A percentile compares a stretch with the other conserved stretches of the same genome.
Evolutionary conservation across 495 filamentous ascomycete genomes (phyloP).

Genomic region (Tuber brumale): DNA sequence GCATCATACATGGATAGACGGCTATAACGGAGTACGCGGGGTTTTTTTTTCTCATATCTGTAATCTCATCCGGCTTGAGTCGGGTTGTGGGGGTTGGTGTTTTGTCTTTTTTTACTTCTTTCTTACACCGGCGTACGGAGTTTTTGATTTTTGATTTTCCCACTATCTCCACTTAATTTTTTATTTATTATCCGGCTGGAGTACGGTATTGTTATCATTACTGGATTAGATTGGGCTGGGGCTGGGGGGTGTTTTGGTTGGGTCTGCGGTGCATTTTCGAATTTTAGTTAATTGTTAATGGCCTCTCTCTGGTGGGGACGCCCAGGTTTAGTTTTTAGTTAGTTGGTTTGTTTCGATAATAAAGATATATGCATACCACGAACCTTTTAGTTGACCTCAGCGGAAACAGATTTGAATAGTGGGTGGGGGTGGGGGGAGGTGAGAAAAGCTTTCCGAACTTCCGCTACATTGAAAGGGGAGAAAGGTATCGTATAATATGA

Average conservation of each 20-base stretch:
- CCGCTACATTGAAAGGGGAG: background rate
- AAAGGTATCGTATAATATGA: background rate
- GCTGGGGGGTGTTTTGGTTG: background rate
- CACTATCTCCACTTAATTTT: conserved; percentile 2
- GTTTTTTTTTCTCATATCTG: background rate
- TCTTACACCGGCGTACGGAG: conserved; percentile 5
- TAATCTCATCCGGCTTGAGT: conserved; percentile 8
- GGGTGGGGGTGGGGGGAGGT: background rate
- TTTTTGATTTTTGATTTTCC: conserved; percentile 12
- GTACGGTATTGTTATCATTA: conserved; percentile 7
- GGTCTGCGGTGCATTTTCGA: background rate
- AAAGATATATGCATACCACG: background rate
- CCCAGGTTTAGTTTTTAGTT: background rate
- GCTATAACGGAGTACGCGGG: conserved; percentile 12
- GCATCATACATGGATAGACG: conserved; percentile 17
- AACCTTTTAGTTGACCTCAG: background rate
- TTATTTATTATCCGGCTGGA: background rate
- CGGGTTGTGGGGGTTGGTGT: conserved; percentile 15
- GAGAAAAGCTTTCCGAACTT: background rate
- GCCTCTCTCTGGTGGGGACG: background rate
- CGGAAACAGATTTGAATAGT: background rate
- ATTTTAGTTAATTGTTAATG: background rate
- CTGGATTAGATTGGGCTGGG: background rate
- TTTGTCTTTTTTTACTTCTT: conserved; percentile 6
- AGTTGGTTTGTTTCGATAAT: background rate